Conservation (phyloP, 1,284 basidiomycete species). For the Crucibulum parvulum region DNA sequence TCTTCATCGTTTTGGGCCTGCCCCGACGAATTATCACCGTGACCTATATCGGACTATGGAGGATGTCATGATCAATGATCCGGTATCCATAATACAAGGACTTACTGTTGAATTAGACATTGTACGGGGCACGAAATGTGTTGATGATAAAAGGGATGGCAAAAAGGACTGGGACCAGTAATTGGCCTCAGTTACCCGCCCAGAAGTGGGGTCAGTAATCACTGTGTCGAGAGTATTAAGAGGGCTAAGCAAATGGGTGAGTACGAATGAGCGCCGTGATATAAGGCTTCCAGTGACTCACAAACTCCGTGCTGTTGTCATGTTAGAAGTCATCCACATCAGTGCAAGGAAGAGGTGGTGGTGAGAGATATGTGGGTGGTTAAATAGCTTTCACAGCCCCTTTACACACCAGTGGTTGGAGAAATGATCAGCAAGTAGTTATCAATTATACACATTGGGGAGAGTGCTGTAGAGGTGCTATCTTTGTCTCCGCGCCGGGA, state of each 20-base stretch:
- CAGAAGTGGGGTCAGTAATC: not conserved
- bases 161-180: not conserved
- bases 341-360: not conserved
- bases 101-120: not conserved
- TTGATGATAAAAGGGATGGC: not conserved
- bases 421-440: not conserved
- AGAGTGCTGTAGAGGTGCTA: slow-evolving; percentile 9
- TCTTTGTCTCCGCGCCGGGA: not conserved
- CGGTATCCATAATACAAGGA: not conserved
- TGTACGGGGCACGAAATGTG: not conserved
- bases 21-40: not conserved
- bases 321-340: slow-evolving; percentile 14
- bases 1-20: not conserved
- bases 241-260: not conserved
- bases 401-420: not conserved
- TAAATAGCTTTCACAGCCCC: not conserved
- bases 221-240: not conserved
- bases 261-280: not conserved
- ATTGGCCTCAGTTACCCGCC: not conserved
- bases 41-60: not conserved
- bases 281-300: slow-evolving; percentile 8
- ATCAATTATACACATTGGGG: not conserved
- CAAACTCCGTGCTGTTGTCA: slow-evolving; percentile 14
- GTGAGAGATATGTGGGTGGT: not conserved
- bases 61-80: not conserved